Percentiles rank a stretch among this genome's conserved stretches.
Evolutionary conservation across 164 flowering plant genomes (phyloP).

Genomic region (Stephania yunnanensis): DNA sequence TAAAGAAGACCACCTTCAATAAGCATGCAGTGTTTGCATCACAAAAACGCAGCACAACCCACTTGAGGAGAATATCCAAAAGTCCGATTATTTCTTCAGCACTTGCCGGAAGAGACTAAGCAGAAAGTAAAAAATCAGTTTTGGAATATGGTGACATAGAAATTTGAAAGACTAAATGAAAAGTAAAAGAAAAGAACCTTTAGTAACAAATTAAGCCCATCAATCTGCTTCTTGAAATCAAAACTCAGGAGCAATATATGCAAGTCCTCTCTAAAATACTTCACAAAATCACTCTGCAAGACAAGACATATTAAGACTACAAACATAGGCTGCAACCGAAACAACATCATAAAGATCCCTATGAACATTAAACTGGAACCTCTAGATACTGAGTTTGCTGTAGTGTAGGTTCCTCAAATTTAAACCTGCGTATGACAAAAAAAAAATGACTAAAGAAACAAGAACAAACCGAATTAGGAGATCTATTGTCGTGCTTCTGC

Average conservation of each 20-base stretch:
- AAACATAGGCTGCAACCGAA: no score
- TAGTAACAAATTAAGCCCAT: constrained; percentile 89
- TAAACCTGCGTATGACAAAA: no score
- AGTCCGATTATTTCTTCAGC: constrained; percentile 73
- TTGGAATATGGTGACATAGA: neutral
- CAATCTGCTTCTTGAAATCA: constrained; percentile 94
- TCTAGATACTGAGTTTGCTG: no score
- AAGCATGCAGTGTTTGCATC: constrained; percentile 97
- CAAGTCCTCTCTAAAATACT: constrained; percentile 31
- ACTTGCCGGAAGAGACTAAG: constrained; percentile 71
- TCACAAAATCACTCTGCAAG: no score
- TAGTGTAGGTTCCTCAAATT: no score
- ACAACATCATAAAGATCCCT: no score
- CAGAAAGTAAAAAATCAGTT: neutral
- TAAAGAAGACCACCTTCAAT: constrained; percentile 54
- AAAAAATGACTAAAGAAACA: no score
- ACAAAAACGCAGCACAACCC: constrained; percentile 92
- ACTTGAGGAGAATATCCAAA: constrained; percentile 69
- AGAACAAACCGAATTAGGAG: no score
- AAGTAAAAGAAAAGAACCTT: constrained; percentile 39
- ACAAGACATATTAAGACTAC: no score
- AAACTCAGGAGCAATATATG: constrained; percentile 68
- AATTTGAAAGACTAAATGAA: neutral
- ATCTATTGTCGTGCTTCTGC: no score
- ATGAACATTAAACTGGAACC: no score